Conservation (phyloP, 2,329 filamentous ascomycete species). For the Epichloe typhina region DNA sequence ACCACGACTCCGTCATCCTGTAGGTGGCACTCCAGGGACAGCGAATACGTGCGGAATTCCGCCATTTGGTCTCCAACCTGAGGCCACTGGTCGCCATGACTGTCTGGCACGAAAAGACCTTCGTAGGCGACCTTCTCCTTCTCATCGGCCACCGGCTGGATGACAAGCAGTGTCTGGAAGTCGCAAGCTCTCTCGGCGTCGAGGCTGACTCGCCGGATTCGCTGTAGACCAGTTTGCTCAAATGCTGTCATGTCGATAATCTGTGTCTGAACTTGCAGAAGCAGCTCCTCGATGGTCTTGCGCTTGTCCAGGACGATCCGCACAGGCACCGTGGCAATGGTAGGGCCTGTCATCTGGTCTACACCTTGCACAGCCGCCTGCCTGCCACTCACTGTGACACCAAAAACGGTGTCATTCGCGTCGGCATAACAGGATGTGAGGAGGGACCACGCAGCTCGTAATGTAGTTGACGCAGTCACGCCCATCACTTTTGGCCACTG, state of each 20-base stretch:
- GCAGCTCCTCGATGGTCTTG: constrained; percentile 6
- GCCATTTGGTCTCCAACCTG: background rate
- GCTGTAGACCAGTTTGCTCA: constrained; percentile 16
- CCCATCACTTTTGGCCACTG: constrained; percentile 8
- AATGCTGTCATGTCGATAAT: constrained; percentile 12
- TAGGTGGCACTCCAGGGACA: constrained; percentile 2
- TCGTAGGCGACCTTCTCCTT: constrained; percentile 1
- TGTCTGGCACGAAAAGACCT: background rate
- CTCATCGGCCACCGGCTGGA: constrained; percentile 1
- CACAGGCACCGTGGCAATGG: constrained; percentile 15
- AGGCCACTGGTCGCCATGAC: background rate
- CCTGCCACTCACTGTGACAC: constrained; percentile 14
- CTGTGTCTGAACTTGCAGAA: constrained; percentile 12
- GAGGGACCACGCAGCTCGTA: constrained; percentile 18
- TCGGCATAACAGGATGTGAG: constrained; percentile 23
- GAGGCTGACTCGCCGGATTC: constrained; percentile 12
- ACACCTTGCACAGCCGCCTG: constrained; percentile 14
- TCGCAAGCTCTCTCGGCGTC: constrained; percentile 9
- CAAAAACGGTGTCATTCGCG: constrained; percentile 18
- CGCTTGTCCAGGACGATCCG: constrained; percentile 7
- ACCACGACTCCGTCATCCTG: constrained; percentile 4
- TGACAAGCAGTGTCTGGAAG: constrained; percentile 9
- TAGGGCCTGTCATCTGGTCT: constrained; percentile 14
- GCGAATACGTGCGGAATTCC: constrained; percentile 2
- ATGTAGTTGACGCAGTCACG: constrained; percentile 11